phyloP scores from a whole-genome alignment of 2,329 filamentous ascomycete genomes.

The Aspergillus brasiliensis region DNA sequence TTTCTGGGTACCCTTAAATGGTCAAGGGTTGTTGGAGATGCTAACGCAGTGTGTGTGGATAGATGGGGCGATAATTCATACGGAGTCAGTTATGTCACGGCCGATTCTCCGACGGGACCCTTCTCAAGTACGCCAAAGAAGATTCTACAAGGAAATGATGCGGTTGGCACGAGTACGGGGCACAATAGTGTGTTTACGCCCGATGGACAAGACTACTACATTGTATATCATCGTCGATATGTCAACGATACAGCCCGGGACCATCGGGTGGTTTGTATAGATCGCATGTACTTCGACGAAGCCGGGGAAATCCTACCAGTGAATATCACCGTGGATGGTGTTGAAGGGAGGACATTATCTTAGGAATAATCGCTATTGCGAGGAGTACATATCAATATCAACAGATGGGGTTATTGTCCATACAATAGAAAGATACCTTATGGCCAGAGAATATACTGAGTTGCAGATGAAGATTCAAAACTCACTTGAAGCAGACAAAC shows the following conservation, averaged over 20 bases:
- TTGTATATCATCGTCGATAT: conserved; percentile 51
- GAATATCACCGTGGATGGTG: conserved; percentile 39
- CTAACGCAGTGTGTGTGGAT: not conserved
- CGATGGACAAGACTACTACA: conserved; percentile 46
- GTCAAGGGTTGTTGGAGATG: too few relatives aligned
- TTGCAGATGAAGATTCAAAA: too few relatives aligned
- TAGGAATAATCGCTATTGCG: not conserved
- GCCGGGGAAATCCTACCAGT: conserved; percentile 48
- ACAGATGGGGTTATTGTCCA: not conserved
- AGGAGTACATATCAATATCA: not conserved
- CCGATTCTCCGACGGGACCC: conserved; percentile 44
- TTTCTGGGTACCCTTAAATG: too few relatives aligned
- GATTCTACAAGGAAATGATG: conserved; percentile 37
- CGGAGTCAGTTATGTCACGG: conserved; percentile 49
- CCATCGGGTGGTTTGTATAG: conserved; percentile 52
- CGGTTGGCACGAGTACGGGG: conserved; percentile 39
- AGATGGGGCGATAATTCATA: conserved; percentile 52
- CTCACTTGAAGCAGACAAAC: too few relatives aligned
- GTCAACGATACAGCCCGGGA: conserved; percentile 50
- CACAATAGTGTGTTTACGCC: conserved; percentile 48
- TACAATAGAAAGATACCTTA: not conserved
- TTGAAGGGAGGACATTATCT: conserved; percentile 22
- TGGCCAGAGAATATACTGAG: too few relatives aligned
- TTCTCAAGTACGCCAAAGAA: conserved; percentile 42
- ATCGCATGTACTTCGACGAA: conserved; percentile 52